These are phyloP conservation scores for Kurtzmaniella quercitrusa DNA, from an alignment of 1,139 yeast species.

Conservation along the genomic window DNA sequence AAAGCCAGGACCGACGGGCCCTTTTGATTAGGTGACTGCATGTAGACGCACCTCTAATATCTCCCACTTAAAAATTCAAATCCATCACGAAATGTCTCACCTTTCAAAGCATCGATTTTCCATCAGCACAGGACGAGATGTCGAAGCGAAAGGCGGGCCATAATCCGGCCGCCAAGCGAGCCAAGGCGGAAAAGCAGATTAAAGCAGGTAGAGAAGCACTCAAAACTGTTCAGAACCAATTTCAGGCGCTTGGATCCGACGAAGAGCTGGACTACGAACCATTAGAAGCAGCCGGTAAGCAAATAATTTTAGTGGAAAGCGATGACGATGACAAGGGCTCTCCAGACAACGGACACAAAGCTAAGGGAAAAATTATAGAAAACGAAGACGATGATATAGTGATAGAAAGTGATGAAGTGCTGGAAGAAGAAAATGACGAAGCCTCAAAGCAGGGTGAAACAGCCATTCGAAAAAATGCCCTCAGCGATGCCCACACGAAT, in stretches of 20 bases:
- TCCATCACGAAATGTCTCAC: background rate
- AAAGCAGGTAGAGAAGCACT: background rate
- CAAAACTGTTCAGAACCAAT: constrained; percentile 13
- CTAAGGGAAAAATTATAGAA: background rate
- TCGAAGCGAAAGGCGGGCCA: constrained; percentile 1
- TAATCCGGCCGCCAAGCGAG: background rate
- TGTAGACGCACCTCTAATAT: no score
- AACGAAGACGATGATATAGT: constrained; percentile 23
- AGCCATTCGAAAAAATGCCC: background rate
- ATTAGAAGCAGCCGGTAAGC: constrained; percentile 12
- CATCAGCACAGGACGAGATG: background rate
- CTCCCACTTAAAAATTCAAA: background rate
- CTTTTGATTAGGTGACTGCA: background rate
- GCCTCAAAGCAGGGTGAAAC: background rate
- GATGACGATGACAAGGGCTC: constrained; percentile 14
- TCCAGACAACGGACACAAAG: constrained; percentile 9
- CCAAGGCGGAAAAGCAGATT: background rate
- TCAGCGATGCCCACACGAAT: constrained; percentile 10
- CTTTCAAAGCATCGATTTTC: background rate
- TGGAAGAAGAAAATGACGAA: constrained; percentile 6
- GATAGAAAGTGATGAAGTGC: constrained; percentile 33
- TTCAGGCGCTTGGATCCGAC: constrained; percentile 18
- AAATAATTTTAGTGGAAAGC: constrained; percentile 24
- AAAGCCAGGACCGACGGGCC: background rate
- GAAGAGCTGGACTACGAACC: constrained; percentile 18